These are phyloP conservation scores for Leptomonas seymouri DNA, from an alignment of 208 protist species.

Conservation along the genomic window DNA sequence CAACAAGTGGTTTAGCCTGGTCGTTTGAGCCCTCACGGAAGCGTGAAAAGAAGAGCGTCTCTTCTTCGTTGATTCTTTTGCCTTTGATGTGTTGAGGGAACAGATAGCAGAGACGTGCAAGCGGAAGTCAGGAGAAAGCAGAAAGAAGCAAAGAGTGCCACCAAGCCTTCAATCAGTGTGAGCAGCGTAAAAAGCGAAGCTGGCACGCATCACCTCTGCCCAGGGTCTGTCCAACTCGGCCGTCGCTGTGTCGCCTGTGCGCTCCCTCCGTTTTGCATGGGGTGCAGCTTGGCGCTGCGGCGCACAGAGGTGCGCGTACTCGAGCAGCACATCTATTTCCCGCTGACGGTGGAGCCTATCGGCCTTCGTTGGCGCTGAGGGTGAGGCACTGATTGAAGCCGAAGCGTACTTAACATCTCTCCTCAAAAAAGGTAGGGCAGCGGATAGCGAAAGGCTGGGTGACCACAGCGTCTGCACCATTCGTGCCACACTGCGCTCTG, in stretches of 20 bases:
- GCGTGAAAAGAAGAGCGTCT: too few relatives aligned
- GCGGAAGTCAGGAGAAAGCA: background rate
- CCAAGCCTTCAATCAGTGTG: background rate
- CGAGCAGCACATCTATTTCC: slow-evolving; percentile 1
- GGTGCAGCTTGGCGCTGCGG: background rate
- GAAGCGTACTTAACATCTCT: background rate
- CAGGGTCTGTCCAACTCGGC: too few relatives aligned
- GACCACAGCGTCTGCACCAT: too few relatives aligned
- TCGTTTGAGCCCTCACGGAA: too few relatives aligned
- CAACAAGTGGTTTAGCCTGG: too few relatives aligned
- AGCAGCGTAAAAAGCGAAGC: background rate
- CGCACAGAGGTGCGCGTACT: background rate
- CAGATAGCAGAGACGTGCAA: background rate
- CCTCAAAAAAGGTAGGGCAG: too few relatives aligned
- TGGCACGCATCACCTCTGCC: background rate
- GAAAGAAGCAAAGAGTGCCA: slow-evolving; percentile 5
- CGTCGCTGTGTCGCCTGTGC: too few relatives aligned
- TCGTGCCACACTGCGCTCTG: too few relatives aligned
- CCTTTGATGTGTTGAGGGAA: too few relatives aligned
- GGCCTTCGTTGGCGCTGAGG: background rate
- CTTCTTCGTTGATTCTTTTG: too few relatives aligned
- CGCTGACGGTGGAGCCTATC: background rate
- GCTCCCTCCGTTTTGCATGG: too few relatives aligned
- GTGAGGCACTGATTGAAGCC: background rate
- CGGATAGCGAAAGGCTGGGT: too few relatives aligned